phyloP scores from a whole-genome alignment of 257 asterid species.

The Scutellaria barbata region DNA sequence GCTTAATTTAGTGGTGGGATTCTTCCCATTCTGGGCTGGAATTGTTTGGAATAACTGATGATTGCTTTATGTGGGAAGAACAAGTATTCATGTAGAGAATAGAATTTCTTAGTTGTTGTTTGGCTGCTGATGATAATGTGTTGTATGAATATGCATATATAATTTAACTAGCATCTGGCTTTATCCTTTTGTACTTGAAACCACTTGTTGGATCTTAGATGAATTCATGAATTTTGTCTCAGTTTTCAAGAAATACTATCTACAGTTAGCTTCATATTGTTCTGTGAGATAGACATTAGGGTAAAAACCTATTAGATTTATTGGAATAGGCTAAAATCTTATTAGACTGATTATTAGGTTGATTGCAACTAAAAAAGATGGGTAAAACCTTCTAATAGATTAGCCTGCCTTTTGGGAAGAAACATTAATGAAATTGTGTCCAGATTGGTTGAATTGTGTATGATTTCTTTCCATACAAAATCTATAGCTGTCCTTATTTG shows the following conservation, averaged over 20 bases:
- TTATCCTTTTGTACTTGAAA: constrained; percentile 16
- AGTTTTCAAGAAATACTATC: background rate
- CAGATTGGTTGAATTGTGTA: background rate
- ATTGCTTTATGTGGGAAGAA: constrained; percentile 1
- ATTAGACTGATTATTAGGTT: constrained; percentile 15
- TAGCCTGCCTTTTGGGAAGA: constrained; percentile 16
- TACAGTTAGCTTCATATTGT: background rate
- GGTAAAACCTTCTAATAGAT: background rate
- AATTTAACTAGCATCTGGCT: background rate
- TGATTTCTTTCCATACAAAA: constrained; percentile 25
- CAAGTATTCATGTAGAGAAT: background rate
- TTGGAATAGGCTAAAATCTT: background rate
- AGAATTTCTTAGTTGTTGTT: background rate
- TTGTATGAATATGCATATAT: constrained; percentile 20
- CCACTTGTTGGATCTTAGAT: constrained; percentile 23
- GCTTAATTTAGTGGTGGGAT: constrained; percentile 17
- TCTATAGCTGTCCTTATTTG: constrained; percentile 34
- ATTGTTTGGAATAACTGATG: constrained; percentile 6
- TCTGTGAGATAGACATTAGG: background rate
- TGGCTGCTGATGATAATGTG: constrained; percentile 17
- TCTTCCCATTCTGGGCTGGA: constrained; percentile 15
- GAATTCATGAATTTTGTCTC: constrained; percentile 6
- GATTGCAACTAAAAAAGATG: background rate
- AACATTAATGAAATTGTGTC: background rate
- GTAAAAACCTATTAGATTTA: background rate